phyloP scores from a whole-genome alignment of 2,329 filamentous ascomycete genomes.

The Neophaeococcomyces aloes region DNA sequence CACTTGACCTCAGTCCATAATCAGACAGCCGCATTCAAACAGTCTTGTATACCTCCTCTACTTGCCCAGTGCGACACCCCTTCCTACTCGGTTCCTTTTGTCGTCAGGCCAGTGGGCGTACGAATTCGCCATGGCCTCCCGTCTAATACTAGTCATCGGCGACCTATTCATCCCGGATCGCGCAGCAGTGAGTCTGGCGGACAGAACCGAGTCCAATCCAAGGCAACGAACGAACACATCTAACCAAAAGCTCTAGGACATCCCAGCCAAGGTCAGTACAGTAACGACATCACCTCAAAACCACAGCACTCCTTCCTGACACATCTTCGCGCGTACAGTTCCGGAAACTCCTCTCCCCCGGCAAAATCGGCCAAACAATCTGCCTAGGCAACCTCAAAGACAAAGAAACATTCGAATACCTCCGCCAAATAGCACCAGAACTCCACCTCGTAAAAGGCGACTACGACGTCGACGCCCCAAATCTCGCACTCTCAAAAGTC shows the following conservation, averaged over 20 bases:
- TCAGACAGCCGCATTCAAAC: too few relatives aligned
- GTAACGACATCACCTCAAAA: too few relatives aligned
- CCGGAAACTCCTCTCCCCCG: conserved; percentile 72
- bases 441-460: conserved; percentile 61
- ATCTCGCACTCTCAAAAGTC: conserved; percentile 55
- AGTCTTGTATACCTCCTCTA: too few relatives aligned
- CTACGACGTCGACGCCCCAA: conserved; percentile 58
- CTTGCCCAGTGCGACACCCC: too few relatives aligned
- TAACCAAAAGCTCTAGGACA: conserved; percentile 47
- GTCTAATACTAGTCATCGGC: conserved; percentile 82
- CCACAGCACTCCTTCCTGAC: background rate
- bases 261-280: conserved; percentile 68
- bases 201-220: background rate
- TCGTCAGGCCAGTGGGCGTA: background rate
- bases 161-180: conserved; percentile 90
- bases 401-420: conserved; percentile 69
- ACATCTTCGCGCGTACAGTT: conserved; percentile 44
- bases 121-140: conserved; percentile 55
- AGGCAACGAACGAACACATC: conserved; percentile 15
- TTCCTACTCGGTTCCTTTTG: background rate
- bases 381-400: conserved; percentile 74
- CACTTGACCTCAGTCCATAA: background rate
- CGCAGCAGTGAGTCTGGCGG: conserved; percentile 51
- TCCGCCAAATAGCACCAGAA: conserved; percentile 62
- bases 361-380: conserved; percentile 72